Base-by-base conservation (phyloP, 2,329 filamentous ascomycete genomes). In the Acrodontium crateriforme region DNA sequence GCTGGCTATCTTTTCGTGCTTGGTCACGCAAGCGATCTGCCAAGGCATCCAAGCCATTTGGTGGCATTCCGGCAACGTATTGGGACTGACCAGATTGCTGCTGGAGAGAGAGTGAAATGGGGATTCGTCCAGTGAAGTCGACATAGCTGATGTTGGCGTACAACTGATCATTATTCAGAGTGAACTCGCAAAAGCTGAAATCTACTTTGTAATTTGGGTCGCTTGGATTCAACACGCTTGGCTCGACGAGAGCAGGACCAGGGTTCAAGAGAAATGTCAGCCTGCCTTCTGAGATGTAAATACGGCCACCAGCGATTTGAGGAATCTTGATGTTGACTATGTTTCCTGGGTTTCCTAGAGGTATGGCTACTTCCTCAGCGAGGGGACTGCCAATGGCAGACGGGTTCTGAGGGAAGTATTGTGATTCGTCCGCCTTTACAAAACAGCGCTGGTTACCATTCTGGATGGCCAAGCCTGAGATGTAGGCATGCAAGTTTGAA, bases 31-130 rank as follows among this genome's bases (percentile, higher is more conserved):
- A 54, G 2, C 55, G 64, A 1, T 58, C 52, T 32, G 68, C 70
- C 20, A 82, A 54, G 14, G 48, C 55, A 27, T 67, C 60, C 3
- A 80, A 57, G 1, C 74, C 75, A 39, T 71, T 55, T 0, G 62
- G 39, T 0, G 61, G 50, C 57, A 79, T 70, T 2, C 78, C 78
- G 56, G 48, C 78, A 76, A 55, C 52, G 27, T 47, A 50, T 29
- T 63, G 54, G 3, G 49, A 48, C 4, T 49, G 39, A 9, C 58
- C 58, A 17, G 49, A 46, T 0, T 48, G 44, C 34, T 53, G 55
- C 25, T 54, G 41, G 10, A 58, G 35, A 4, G 45, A 55, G 21
- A 55, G 47, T 10, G 48, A 49, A 15, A 65, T 53, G 0, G 56
- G 62, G 3, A 64, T 50, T 26, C 52, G 36, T 1, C 51, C 44